Base-by-base conservation (phyloP, 257 asterid genomes). In the Penstemon eatonii region DNA sequence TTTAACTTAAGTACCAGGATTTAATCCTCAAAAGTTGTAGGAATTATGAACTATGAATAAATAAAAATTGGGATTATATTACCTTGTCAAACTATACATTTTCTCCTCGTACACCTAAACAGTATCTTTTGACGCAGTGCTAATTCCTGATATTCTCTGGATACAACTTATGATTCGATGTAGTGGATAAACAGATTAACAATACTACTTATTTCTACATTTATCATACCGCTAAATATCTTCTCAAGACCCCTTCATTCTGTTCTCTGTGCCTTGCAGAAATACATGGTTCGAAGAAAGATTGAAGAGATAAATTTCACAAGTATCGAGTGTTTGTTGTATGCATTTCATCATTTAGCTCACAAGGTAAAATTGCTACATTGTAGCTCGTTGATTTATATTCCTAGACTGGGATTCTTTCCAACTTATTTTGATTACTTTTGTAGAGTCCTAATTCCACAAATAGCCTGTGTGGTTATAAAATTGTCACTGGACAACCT, bases 401-500 rank as follows among this genome's bases (percentile, higher is more conserved):
- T 56, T 66, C 11, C 39, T 56, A 65, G 57, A 66, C 56, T 53
- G 19, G 15, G 12, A 53, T 61, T 65, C 15, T 62, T 38, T 9
- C 8, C 11, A 45, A 54, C 64, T 62, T 40, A 15, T 38, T 53
- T 37, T 54, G 51, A n/a, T 36, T 71, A 53, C 44, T 72, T 73
- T 61, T 78, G 63, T 73, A 93, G 99, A 79, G 94, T 75, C 97
- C 97, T 66, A 92, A 90, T 77, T 83, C 93, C 63, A 82, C 97
- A 40, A 92, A 92, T 73, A 85, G 96, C 82, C 91, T 89, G 63
- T 92, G 98, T 68, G 97, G 98, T 78, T 92, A 83, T 83, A 90
- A 86, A 89, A 88, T 92, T 56, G 95, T 92, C 63, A 88, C 98
- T 39, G 97, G 98, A 5, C 98, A 92, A 69, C 97, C 98, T 69